These are phyloP conservation scores for Umbellularia californica DNA, from an alignment of 164 flowering plant genomes.

Conservation along the genomic window DNA sequence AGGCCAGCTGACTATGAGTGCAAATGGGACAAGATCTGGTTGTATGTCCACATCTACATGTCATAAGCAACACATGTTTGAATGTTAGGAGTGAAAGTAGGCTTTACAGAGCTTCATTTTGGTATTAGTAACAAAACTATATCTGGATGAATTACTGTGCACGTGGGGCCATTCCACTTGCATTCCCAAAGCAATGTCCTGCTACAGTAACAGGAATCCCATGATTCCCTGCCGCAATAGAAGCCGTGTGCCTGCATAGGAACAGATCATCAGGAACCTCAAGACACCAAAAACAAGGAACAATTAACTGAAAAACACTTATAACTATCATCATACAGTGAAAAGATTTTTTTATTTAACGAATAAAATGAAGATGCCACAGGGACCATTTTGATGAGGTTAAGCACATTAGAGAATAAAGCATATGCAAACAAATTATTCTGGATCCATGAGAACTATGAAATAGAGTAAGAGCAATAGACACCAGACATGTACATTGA, in stretches of 20 bases:
- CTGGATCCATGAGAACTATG: no score
- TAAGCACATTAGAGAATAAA: no score
- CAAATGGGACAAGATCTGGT: no score
- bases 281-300: no score
- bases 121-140: neutral
- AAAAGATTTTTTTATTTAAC: no score
- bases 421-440: no score
- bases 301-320: no score
- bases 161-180: constrained; percentile 98
- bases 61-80: neutral
- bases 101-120: neutral
- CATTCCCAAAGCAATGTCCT: constrained; percentile 89
- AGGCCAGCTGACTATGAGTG: neutral
- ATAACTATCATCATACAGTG: no score
- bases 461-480: no score
- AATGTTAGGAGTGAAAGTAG: neutral
- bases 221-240: constrained; percentile 93
- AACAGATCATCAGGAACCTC: neutral
- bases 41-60: neutral
- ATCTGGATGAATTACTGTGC: constrained; percentile 59
- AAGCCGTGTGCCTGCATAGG: constrained; percentile 78
- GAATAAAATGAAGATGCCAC: no score
- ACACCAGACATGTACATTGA: no score
- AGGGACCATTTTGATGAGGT: no score
- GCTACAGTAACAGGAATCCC: constrained; percentile 85